Conservation (phyloP, 345 rosid species). For the Citrus cavaleriei region DNA sequence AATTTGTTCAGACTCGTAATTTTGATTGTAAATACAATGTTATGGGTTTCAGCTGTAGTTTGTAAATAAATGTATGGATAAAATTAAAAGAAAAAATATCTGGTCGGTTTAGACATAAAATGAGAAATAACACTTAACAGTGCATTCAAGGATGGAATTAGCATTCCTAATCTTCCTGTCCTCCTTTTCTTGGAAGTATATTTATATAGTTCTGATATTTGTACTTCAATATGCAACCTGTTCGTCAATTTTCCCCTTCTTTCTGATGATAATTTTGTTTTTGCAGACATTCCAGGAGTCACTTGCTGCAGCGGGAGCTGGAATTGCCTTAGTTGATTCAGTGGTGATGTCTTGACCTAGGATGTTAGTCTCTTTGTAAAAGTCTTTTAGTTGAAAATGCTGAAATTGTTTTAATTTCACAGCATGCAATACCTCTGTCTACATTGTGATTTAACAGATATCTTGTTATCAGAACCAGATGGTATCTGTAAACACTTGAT, state of each 20-base stretch:
- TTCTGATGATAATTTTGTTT: slow-evolving; percentile 4
- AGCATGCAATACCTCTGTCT: neutral
- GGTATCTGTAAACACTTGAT: neutral
- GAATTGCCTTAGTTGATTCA: slow-evolving; percentile 86
- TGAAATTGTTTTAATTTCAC: neutral
- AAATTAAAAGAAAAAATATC: neutral
- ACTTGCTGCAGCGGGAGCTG: slow-evolving; percentile 92
- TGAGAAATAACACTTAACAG: neutral
- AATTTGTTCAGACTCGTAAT: neutral
- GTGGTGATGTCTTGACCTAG: slow-evolving; percentile 83
- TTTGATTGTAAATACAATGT: neutral
- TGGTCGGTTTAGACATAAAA: neutral
- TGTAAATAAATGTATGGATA: neutral
- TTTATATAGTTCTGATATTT: neutral
- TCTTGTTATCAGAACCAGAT: neutral
- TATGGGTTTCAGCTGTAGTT: neutral
- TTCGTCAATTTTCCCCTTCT: neutral
- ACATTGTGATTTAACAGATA: neutral
- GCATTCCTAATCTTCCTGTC: neutral
- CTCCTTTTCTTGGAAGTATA: neutral
- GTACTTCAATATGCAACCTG: neutral
- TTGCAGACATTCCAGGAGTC: slow-evolving; percentile 91
- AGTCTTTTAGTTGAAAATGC: neutral
- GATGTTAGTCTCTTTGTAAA: slow-evolving; percentile 43
- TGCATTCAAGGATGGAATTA: neutral